phyloP scores from a whole-genome alignment of 2,329 filamentous ascomycete genomes.

The Lizonia empirigonia region DNA sequence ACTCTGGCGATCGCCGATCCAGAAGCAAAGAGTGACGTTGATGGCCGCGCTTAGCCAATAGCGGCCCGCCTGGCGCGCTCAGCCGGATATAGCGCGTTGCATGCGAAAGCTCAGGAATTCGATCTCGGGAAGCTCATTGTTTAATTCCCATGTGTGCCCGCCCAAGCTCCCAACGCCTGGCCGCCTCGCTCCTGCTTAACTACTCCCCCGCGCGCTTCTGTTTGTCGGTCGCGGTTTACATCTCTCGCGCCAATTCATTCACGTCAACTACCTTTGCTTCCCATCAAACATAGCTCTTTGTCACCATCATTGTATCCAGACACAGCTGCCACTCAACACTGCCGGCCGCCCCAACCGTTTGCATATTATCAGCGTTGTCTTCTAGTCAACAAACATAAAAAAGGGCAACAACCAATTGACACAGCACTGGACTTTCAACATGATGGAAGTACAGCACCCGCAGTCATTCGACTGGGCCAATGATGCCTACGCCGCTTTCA shows the following conservation, averaged over 20 bases:
- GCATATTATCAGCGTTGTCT: neutral
- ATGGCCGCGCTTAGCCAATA: slow-evolving; percentile 4
- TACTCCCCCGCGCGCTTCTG: neutral
- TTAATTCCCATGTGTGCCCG: slow-evolving; percentile 11
- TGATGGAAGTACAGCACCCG: slow-evolving; percentile 29
- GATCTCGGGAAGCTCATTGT: slow-evolving; percentile 9
- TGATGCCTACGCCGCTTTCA: slow-evolving; percentile 35
- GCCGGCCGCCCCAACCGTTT: neutral
- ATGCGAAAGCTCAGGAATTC: slow-evolving; percentile 20
- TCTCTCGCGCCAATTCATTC: neutral
- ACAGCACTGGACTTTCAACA: slow-evolving; percentile 2
- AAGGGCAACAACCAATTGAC: neutral
- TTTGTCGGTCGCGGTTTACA: neutral
- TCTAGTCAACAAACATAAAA: neutral
- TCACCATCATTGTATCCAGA: neutral
- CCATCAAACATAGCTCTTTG: no score
- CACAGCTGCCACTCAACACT: neutral
- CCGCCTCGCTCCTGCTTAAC: neutral
- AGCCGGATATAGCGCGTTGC: slow-evolving; percentile 11
- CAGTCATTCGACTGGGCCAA: slow-evolving; percentile 37
- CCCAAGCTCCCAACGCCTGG: neutral
- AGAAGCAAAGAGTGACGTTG: neutral
- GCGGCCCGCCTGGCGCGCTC: neutral
- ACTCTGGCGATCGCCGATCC: slow-evolving; percentile 10
- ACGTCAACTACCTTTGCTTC: neutral